Base-by-base conservation (phyloP, 192 early-diverging fungal genomes). In the Endogone sp. region DNA sequence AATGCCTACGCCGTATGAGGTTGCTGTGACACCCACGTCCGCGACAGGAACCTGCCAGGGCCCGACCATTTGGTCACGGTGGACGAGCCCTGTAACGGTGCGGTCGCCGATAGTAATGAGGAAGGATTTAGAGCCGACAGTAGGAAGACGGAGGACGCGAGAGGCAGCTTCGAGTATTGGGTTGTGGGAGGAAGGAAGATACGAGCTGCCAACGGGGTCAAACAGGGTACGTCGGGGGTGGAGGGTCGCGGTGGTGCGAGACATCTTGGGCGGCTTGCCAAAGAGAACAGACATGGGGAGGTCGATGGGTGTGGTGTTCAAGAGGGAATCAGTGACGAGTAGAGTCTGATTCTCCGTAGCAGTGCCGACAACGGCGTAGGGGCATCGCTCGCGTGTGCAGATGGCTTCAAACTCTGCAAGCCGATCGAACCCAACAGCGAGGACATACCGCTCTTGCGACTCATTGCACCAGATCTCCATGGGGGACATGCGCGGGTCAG, bases 401-500 rank as follows among this genome's bases (percentile, higher is more conserved):
- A 99, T 90, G 3, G 65, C 74, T 71, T 85, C 79, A 72, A 99
- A 98, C 4, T 67, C 68, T 2, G 77, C 80, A 69, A 94, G 73
- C 62, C 82, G 84, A 63, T 89, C 85, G 2, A 89, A 85, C 37
- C 75, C 64, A 3, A 99, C 90, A 2, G 97, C 97, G 65, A 97
- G 78, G n/a, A 99, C 98, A 71, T 99, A 99, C 62, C 98, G 90
- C 77, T 99, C 98, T 80, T 99, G 98, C 55, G 93, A 89, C 81
- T 99, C 98, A 57, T 99, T 99, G 82, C 98, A 99, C 98, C 98
- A 99, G 58, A 99, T 97, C 77, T 98, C 98, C 98, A 99, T 98
- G n/a, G 98, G 98, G 60, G 93, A 95, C 92, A 99, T 92, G 61
- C 89, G 78, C 11, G 88, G 84, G 69, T 99, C 98, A 71, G 93